phyloP scores from a whole-genome alignment of 495 filamentous ascomycete genomes.

The Tetracladium marchalianum region DNA sequence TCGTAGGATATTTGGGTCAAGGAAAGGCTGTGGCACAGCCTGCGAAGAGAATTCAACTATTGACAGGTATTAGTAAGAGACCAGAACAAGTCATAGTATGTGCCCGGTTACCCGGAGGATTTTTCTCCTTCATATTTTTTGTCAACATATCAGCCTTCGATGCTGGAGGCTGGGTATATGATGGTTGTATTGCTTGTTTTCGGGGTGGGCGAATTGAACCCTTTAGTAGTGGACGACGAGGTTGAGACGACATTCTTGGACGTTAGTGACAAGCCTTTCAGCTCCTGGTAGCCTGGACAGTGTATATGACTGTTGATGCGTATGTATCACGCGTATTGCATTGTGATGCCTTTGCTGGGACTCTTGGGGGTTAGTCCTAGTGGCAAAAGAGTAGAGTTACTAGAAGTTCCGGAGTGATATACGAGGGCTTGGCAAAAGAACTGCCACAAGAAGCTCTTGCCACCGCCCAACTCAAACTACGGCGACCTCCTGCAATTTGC shows the following conservation, averaged over 20 bases:
- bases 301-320: not conserved
- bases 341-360: no score
- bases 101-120: conserved; percentile 7
- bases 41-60: conserved; percentile 24
- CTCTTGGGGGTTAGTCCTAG: no score
- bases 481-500: not conserved
- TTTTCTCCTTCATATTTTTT: conserved; percentile 10
- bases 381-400: no score
- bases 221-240: conserved; percentile 8
- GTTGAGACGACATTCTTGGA: not conserved
- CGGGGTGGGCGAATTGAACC: conserved; percentile 11
- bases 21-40: conserved; percentile 28
- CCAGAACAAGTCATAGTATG: conserved; percentile 1
- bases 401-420: no score
- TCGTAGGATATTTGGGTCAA: conserved; percentile 28
- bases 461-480: not conserved
- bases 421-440: not conserved
- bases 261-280: not conserved
- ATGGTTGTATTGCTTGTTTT: not conserved
- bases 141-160: conserved; percentile 27
- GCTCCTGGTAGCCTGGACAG: not conserved
- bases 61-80: conserved; percentile 12
- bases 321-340: no score
- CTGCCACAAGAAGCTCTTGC: not conserved
- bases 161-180: conserved; percentile 24